A percentile compares a stretch with the other conserved stretches of the same genome.
phyloP scores from a whole-genome alignment of 257 asterid species.

The Solanum paucissectum region DNA sequence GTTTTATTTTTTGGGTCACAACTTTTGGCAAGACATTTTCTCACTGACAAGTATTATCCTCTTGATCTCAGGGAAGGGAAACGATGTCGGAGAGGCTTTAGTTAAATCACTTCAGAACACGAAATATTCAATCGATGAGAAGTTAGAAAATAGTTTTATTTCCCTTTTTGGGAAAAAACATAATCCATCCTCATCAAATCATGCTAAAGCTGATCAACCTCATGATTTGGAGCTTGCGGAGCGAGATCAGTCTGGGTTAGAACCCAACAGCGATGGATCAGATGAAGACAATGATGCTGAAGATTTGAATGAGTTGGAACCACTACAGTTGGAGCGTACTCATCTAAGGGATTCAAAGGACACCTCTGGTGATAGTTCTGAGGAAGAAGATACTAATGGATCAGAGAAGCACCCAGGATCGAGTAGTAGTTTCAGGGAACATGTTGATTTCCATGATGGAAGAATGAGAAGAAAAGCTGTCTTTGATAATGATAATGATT shows the following conservation, averaged over 20 bases:
- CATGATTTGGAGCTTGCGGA: slow-evolving; percentile 26
- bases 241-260: slow-evolving; percentile 19
- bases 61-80: slow-evolving; percentile 46
- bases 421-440: slow-evolving; percentile 33
- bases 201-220: slow-evolving; percentile 10
- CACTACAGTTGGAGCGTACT: slow-evolving; percentile 18
- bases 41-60: not conserved
- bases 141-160: slow-evolving; percentile 59
- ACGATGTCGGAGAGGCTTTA: slow-evolving; percentile 81
- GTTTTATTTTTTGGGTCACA: not conserved
- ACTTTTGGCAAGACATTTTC: not conserved
- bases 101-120: slow-evolving; percentile 88
- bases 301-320: slow-evolving; percentile 24
- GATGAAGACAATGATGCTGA: slow-evolving; percentile 44
- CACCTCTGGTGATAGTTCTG: slow-evolving; percentile 32
- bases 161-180: slow-evolving; percentile 52
- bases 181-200: slow-evolving; percentile 16
- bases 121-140: slow-evolving; percentile 71
- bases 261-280: slow-evolving; percentile 27
- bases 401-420: slow-evolving; percentile 24
- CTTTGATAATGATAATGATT: slow-evolving; percentile 51
- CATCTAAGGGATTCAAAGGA: slow-evolving; percentile 5
- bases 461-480: slow-evolving; percentile 91
- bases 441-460: slow-evolving; percentile 57
- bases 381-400: slow-evolving; percentile 33